Conservation (phyloP, 1,284 basidiomycete genomes). For the Cryptococcus floricola region DNA sequence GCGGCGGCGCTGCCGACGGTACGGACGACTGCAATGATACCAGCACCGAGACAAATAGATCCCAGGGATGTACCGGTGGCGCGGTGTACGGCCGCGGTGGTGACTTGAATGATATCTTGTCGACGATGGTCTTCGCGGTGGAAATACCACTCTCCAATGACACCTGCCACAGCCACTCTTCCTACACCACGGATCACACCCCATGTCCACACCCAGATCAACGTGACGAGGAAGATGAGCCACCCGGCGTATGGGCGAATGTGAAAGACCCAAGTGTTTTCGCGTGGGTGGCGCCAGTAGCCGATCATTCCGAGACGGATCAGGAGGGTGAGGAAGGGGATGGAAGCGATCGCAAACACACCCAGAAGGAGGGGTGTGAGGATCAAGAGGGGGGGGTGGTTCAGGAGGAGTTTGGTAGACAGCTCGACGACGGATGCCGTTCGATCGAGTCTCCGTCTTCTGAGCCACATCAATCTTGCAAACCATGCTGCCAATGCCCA, state of each 20-base stretch:
- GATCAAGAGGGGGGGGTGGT: conserved; percentile 74
- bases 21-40: conserved; percentile 68
- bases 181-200: conserved; percentile 76
- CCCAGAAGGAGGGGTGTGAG: conserved; percentile 75
- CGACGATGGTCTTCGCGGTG: conserved; percentile 59
- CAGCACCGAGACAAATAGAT: conserved; percentile 67
- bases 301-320: conserved; percentile 75
- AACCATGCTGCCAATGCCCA: conserved; percentile 67
- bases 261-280: conserved; percentile 62
- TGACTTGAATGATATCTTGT: conserved; percentile 56
- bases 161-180: conserved; percentile 71
- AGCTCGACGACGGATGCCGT: conserved; percentile 71
- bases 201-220: conserved; percentile 87
- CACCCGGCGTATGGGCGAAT: conserved; percentile 75
- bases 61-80: conserved; percentile 77
- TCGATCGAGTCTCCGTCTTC: conserved; percentile 56
- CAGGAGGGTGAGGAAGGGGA: conserved; percentile 81
- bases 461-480: conserved; percentile 64
- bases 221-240: conserved; percentile 65
- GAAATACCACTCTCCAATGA: conserved; percentile 91
- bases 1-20: conserved; percentile 39
- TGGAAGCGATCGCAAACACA: conserved; percentile 64
- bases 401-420: conserved; percentile 69
- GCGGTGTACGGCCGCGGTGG: conserved; percentile 72
- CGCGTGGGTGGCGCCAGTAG: conserved; percentile 53